These are phyloP conservation scores for Ascosphaera acerosa DNA, from an alignment of 2,329 filamentous ascomycete genomes.

Conservation along the genomic window DNA sequence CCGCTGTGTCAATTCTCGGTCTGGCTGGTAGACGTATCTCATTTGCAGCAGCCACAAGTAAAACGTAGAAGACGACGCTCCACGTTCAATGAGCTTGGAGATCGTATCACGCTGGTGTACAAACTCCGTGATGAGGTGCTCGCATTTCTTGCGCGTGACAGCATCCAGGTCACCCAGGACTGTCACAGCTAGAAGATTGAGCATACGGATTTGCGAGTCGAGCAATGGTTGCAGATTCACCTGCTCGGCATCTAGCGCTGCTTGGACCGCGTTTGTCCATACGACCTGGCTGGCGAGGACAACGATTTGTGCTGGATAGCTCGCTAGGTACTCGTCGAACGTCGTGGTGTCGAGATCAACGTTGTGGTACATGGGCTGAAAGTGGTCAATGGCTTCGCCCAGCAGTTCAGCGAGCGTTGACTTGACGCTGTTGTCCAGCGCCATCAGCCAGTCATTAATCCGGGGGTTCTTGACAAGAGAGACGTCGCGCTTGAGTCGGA, in stretches of 20 bases:
- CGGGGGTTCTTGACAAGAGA: constrained; percentile 80
- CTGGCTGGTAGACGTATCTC: constrained; percentile 72
- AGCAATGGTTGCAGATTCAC: constrained; percentile 43
- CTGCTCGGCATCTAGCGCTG: constrained; percentile 47
- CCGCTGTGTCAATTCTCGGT: constrained; percentile 59
- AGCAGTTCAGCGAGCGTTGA: constrained; percentile 74
- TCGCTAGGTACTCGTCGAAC: constrained; percentile 55
- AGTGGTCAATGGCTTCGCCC: constrained; percentile 61
- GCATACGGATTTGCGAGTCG: constrained; percentile 59
- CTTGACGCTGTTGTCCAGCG: constrained; percentile 85
- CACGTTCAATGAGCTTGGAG: constrained; percentile 53
- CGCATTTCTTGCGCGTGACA: constrained; percentile 83
- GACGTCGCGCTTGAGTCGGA: constrained; percentile 70
- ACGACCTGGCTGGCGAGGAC: constrained; percentile 82
- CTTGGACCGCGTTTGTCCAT: constrained; percentile 75
- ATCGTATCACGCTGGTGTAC: constrained; percentile 93
- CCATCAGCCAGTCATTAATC: constrained; percentile 97
- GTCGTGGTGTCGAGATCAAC: constrained; percentile 41
- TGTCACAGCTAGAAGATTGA: constrained; percentile 64
- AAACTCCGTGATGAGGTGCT: constrained; percentile 95
- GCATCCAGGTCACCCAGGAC: constrained; percentile 74
- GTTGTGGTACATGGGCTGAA: constrained; percentile 50
- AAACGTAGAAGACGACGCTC: constrained; percentile 51
- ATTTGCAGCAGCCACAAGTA: constrained; percentile 91
- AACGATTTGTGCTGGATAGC: constrained; percentile 81